These are phyloP conservation scores for Apiotrichum siamense DNA, from an alignment of 1,284 basidiomycete genomes.

Conservation along the genomic window DNA sequence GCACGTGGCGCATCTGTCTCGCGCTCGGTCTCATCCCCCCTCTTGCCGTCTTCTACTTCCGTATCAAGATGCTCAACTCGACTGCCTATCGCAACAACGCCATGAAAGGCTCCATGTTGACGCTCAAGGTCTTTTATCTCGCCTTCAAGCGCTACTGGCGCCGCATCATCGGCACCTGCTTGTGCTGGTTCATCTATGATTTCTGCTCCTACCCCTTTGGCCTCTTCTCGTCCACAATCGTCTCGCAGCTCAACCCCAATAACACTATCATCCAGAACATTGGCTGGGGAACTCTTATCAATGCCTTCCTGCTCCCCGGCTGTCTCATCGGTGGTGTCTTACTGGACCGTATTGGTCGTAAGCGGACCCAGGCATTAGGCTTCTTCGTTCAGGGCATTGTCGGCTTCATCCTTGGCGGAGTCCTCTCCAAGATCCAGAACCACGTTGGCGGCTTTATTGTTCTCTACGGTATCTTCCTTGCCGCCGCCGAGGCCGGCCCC, in stretches of 20 bases:
- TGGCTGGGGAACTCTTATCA: no score
- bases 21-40: conserved; percentile 28
- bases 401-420: conserved; percentile 18
- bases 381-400: conserved; percentile 15
- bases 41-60: conserved; percentile 29
- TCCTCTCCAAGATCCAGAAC: conserved; percentile 15
- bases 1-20: conserved; percentile 24
- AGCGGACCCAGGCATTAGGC: conserved; percentile 48
- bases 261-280: conserved; percentile 52
- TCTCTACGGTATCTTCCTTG: no score
- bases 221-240: conserved; percentile 61
- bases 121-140: conserved; percentile 19
- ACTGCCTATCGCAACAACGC: conserved; percentile 28
- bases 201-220: conserved; percentile 55
- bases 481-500: no score
- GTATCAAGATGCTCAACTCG: conserved; percentile 28
- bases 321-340: no score
- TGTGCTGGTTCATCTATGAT: conserved; percentile 59
- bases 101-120: conserved; percentile 17
- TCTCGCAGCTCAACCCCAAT: conserved; percentile 53
- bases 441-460: conserved; percentile 15
- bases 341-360: conserved; percentile 59
- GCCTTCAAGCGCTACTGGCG: no score
- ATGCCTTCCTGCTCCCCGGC: no score
- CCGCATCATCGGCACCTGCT: conserved; percentile 52